Percentiles rank a stretch among this genome's conserved stretches.
These are phyloP conservation scores for Henckelia pumila DNA, from an alignment of 257 asterid genomes.

Conservation along the genomic window DNA sequence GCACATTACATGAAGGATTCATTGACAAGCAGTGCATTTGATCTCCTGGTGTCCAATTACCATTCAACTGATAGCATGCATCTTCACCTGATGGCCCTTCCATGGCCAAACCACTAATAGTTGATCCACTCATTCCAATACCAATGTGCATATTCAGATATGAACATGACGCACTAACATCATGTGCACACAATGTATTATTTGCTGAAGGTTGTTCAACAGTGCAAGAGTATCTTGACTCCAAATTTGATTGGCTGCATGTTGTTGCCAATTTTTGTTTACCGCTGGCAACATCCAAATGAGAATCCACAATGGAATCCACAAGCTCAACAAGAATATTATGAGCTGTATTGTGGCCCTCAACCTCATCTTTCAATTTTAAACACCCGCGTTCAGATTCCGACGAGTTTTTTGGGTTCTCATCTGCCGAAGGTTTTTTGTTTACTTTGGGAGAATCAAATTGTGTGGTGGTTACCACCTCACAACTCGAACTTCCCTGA, in stretches of 20 bases:
- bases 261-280: slow-evolving; percentile 42
- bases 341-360: slow-evolving; percentile 49
- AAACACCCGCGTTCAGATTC: slow-evolving; percentile 45
- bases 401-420: slow-evolving; percentile 35
- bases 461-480: slow-evolving; percentile 32
- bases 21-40: slow-evolving; percentile 58
- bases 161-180: slow-evolving; percentile 55
- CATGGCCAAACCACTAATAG: slow-evolving; percentile 47
- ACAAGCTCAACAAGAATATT: slow-evolving; percentile 68
- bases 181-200: slow-evolving; percentile 43
- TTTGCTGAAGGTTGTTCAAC: slow-evolving; percentile 44
- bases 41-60: slow-evolving; percentile 70
- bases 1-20: slow-evolving; percentile 57
- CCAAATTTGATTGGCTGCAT: slow-evolving; percentile 41
- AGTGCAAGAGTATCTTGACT: slow-evolving; percentile 45
- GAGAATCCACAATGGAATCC: slow-evolving; percentile 60
- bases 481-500: slow-evolving; percentile 43
- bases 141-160: slow-evolving; percentile 46
- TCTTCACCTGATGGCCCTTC: slow-evolving; percentile 98
- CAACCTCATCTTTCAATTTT: slow-evolving; percentile 48
- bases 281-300: slow-evolving; percentile 34
- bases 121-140: slow-evolving; percentile 45
- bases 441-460: slow-evolving; percentile 44
- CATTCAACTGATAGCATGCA: slow-evolving; percentile 71
- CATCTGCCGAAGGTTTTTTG: slow-evolving; percentile 43